Base-by-base conservation (phyloP, 2,329 filamentous ascomycete genomes). In the Rhynchosporium secalis region DNA sequence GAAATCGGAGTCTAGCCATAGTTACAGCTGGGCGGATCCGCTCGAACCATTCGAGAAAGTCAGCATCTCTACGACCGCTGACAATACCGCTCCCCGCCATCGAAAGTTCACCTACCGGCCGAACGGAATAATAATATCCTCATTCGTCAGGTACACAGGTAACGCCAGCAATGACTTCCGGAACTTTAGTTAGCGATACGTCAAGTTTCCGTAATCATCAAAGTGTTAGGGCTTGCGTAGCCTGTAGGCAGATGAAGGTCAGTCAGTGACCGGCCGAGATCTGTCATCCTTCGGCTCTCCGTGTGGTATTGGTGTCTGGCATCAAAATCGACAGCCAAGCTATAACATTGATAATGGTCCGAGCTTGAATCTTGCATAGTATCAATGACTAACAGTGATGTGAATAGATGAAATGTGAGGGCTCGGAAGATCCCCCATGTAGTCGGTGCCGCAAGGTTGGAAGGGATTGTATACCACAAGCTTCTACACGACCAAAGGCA, bases 331-430 rank as follows among this genome's bases (percentile, higher is more conserved):
- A 20, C 20, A 20, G 20, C 20, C 20, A 20, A 20, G 20, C 20
- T 20, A 20, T 20, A 20, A 20, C 20, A 20, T 20, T 20, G 20
- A 20, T 20, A 20, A 20, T 20, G 20, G 20, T 20, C 20, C 1
- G 20, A 20, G 20, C 20, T 20, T 20, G 20, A 20, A 20, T 20
- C 1, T 20, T 40, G 36, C 1, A 12, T 40, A 40, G 36, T 8
- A n/a, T 13, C 15, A 15, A 15, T 8, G 13, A 43, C 41, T 43
- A n/a, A 43, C 8, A n/a, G 41, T 43, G 41, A n/a, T 10, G 20
- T n/a, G 41, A n/a, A 6, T 54, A 64, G 62, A 60, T 64, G 62
- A 64, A 64, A 48, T 64, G 62, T 49, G 62, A 61, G 15, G 59
- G 58, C 15, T 49, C 56, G n/a, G 55, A 61, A 15, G 33, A 59